Base-by-base conservation (phyloP, 768 basidiomycete genomes). In the Agaricus subrufescens region DNA sequence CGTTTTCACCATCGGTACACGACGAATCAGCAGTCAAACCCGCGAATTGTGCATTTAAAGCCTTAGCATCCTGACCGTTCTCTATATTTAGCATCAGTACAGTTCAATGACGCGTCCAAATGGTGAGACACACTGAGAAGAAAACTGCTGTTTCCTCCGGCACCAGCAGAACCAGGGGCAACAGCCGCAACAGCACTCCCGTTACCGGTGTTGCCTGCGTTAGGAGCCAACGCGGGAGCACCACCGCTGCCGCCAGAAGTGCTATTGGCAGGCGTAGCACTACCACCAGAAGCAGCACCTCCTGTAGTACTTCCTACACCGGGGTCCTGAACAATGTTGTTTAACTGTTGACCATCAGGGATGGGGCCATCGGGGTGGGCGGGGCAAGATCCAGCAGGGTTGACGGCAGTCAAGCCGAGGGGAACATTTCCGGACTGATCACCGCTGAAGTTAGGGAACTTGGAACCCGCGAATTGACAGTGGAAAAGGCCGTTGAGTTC, bases 401-500 rank as follows among this genome's bases (percentile, higher is more conserved):
- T 73, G n/a, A 78, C 64, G 12, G 71, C 66, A 1, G 49, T 64
- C 12, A 67, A 64, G 19, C 78, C 78, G 53, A 79, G 75, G 5
- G 79, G 79, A 52, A 78, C 66, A 40, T 76, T 81, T 3, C 79
- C 79, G 5, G 71, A 65, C 27, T 70, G 67, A 40, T 73, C 73
- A 42, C 73, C 73, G 26, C 69, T 73, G 62, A 81, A 79, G 15
- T 66, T 63, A 15, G 73, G 62, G 58, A 73, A 73, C 52, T 78
- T 70, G 0, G 75, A 70, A 9, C 76, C 71, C 1, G 64, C 63
- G 60, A 78, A 79, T 62, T 81, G 77, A 58, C 78, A 80, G 46
- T 81, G 79, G 75, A 81, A 80, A n/a, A 81, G 67, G 1, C 79
- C 79, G 46, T 73, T 69, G 30, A 82, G 75, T 63, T 81, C 79